A percentile compares a stretch with the other conserved stretches of the same genome.
Evolutionary conservation across 192 early-diverging fungal species (phyloP).

Genomic region (Umbelopsis sp.): DNA sequence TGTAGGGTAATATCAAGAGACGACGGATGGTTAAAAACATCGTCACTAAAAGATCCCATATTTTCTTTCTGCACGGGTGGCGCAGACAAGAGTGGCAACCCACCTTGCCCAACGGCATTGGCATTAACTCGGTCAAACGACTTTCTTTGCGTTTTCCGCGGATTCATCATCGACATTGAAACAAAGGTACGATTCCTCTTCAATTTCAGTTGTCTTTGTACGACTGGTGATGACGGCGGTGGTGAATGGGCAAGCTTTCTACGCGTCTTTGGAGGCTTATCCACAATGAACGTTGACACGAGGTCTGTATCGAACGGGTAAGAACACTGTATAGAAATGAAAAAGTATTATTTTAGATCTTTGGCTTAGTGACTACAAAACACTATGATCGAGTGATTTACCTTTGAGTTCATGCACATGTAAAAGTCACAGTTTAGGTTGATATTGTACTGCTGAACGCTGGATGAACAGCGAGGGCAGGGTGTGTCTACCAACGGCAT

Average conservation of each 20-base stretch:
- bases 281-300: background rate
- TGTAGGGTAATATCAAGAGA: slow-evolving; percentile 17
- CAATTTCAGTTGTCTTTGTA: background rate
- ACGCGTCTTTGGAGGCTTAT: slow-evolving; percentile 6
- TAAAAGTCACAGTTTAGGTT: slow-evolving; percentile 6
- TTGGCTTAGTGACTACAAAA: background rate
- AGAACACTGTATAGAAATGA: background rate
- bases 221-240: background rate
- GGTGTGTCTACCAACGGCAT: slow-evolving; percentile 16
- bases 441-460: background rate
- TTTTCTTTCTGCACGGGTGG: slow-evolving; percentile 16
- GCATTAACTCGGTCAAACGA: background rate
- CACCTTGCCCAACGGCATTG: slow-evolving; percentile 20
- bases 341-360: background rate
- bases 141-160: background rate
- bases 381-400: background rate
- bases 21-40: slow-evolving; percentile 19
- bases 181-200: background rate
- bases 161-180: background rate
- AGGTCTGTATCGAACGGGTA: slow-evolving; percentile 1
- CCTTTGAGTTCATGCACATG: background rate
- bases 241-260: background rate
- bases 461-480: slow-evolving; percentile 8
- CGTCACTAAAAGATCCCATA: slow-evolving; percentile 11
- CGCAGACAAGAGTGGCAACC: slow-evolving; percentile 20